Evolutionary conservation across 2,329 filamentous ascomycete species (phyloP).

Genomic region (Fusarium pininemorale): DNA sequence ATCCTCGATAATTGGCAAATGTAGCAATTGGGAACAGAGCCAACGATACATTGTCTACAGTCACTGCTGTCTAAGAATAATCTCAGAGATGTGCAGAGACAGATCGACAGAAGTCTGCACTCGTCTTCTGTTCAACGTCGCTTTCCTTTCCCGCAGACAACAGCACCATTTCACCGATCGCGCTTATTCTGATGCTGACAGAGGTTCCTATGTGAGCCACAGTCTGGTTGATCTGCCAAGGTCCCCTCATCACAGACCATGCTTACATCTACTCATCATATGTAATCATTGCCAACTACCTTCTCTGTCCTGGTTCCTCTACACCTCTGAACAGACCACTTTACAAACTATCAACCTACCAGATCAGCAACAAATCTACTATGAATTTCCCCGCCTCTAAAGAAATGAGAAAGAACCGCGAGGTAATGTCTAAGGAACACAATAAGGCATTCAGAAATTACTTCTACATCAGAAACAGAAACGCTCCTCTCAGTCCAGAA

Average conservation of each 20-base stretch:
- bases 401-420: too few relatives aligned
- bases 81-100: background rate
- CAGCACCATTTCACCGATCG: accelerated
- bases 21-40: accelerated
- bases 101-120: background rate
- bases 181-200: background rate
- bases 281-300: background rate
- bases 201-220: accelerated
- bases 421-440: background rate
- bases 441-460: accelerated
- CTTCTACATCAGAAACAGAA: background rate
- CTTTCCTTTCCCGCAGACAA: background rate
- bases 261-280: accelerated
- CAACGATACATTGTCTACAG: background rate
- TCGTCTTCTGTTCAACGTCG: background rate
- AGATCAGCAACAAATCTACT: accelerated
- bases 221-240: accelerated
- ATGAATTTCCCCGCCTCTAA: background rate
- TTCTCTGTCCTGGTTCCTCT: background rate
- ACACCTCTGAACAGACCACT: background rate
- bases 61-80: too few relatives aligned
- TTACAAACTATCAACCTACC: background rate
- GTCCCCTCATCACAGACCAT: accelerated
- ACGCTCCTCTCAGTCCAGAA: background rate
- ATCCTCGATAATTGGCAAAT: background rate